phyloP scores from a whole-genome alignment of 208 protist genomes.

The Leptomonas pyrrhocoris region DNA sequence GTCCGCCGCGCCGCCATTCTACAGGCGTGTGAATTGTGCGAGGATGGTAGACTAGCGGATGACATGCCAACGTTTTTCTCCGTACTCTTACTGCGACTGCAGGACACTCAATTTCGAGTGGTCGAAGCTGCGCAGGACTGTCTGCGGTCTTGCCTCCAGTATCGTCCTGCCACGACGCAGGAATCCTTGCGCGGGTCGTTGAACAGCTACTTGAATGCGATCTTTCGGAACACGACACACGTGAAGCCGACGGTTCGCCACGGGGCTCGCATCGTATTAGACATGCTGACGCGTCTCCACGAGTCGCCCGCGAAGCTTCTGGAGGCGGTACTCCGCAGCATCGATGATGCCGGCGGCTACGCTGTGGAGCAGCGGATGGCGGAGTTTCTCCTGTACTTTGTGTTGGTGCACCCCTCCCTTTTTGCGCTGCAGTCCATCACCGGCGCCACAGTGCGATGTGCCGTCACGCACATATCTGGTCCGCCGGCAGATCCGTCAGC shows the following conservation, averaged over 20 bases:
- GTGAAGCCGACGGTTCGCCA: conserved; percentile 4
- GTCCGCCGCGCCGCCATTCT: conserved; percentile 19
- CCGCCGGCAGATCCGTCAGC: not conserved
- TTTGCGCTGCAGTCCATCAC: conserved; percentile 16
- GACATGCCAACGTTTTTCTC: conserved; percentile 3
- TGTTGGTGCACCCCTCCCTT: not conserved
- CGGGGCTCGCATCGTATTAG: conserved; percentile 15
- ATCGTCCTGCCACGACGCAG: conserved; percentile 10
- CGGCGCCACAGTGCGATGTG: conserved; percentile 3
- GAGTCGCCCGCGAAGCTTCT: conserved; percentile 10
- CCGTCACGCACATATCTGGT: conserved; percentile 12
- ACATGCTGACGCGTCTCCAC: conserved; percentile 8
- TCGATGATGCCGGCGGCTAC: conserved; percentile 4
- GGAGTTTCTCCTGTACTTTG: conserved; percentile 17
- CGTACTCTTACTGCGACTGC: conserved; percentile 37
- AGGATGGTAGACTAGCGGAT: conserved; percentile 5
- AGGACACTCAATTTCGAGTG: conserved; percentile 60
- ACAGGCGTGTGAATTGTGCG: conserved; percentile 7
- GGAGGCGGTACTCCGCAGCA: conserved; percentile 10
- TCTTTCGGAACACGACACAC: conserved; percentile 17
- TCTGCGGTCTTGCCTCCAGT: conserved; percentile 15
- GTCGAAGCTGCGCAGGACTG: conserved; percentile 41
- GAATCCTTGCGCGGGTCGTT: not conserved
- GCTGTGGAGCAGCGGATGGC: conserved; percentile 9
- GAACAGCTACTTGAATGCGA: not conserved